phyloP scores from a whole-genome alignment of 371 early-diverging fungal species.

The Lichtheimia hyalospora region DNA sequence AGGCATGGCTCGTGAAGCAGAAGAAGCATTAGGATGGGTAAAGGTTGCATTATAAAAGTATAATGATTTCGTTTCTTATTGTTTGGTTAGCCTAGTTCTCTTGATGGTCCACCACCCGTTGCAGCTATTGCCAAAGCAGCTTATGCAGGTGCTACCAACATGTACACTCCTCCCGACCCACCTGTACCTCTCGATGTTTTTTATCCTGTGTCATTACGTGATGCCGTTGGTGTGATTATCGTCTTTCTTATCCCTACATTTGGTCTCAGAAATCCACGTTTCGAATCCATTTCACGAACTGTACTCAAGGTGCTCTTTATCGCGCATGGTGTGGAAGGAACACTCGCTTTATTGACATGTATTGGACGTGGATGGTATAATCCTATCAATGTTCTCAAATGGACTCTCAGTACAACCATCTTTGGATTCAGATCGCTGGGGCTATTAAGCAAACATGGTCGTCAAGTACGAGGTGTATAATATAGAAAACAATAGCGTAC shows the following conservation, averaged over 20 bases:
- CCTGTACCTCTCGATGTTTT: conserved; percentile 31
- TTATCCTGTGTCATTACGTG: conserved; percentile 17
- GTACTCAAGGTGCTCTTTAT: conserved; percentile 7
- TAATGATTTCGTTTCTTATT: not conserved
- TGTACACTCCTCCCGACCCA: conserved; percentile 33
- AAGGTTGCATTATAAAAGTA: not conserved
- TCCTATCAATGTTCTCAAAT: conserved; percentile 29
- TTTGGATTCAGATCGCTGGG: conserved; percentile 29
- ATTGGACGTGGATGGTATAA: conserved; percentile 43
- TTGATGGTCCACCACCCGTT: conserved; percentile 38
- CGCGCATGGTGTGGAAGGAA: conserved; percentile 23
- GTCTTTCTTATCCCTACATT: not conserved
- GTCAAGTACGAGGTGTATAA: conserved; percentile 5
- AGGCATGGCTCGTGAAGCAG: conserved; percentile 51
- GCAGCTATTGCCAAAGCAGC: conserved; percentile 45
- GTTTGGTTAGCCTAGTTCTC: conserved; percentile 33
- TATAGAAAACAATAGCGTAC: not conserved
- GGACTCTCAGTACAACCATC: conserved; percentile 32
- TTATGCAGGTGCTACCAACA: conserved; percentile 32
- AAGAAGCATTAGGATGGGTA: conserved; percentile 40
- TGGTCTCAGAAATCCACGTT: not conserved
- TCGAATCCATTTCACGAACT: not conserved
- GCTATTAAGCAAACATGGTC: conserved; percentile 5
- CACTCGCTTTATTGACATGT: conserved; percentile 27
- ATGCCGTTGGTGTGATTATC: conserved; percentile 5